Evolutionary conservation across 495 filamentous ascomycete species (phyloP), one percentile per base, ranked within the genome.

Genomic region (Cercophora sp.): DNA sequence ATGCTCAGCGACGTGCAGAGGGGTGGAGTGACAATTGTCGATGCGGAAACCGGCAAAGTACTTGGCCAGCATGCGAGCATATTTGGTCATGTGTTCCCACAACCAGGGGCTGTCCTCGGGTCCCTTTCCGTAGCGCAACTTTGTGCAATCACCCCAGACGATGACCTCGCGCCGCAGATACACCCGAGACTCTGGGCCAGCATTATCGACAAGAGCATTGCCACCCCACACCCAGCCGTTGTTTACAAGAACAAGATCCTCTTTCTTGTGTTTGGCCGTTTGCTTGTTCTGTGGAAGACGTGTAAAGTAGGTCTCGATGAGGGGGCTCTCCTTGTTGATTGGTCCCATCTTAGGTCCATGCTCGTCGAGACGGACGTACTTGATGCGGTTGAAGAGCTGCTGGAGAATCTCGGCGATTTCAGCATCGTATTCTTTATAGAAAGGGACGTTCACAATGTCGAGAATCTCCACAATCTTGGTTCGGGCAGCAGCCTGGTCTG

Each of bases 171-270:
- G 82, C 19, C 90, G 83, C 5, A 97, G 79, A 60, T 99, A 99
- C 29, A 92, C 88, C 34, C 85, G 85, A 2, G 92, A 96, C 34
- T 86, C 68, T 0, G 88, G 85, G 0, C 94, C 94, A 15, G 94
- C 94, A 64, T 96, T 92, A 68, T 99, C 94, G 20, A 86, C 82
- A 70, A 97, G 80, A 0, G 90, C 91, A 63, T 96, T 90, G 11
- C 93, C 91, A 55, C 88, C 90, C 94, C 94, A 99, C 16, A 97
- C 89, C 94, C 94, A 99, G 51, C 94, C 94, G 64, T 99, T 99
- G 70, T 96, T 96, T 25, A 85, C 91, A 15, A 99, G 70, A 3
- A 89, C 88, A 27, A 97, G 71, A 41, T 87, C 83, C 51, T 87
- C 87, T 2, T 82, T 74, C 36, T 83, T 82, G 61, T 96, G 85